Evolutionary conservation across 2,329 filamentous ascomycete genomes (phyloP).

Genomic region (Monosporascus cannonballus): DNA sequence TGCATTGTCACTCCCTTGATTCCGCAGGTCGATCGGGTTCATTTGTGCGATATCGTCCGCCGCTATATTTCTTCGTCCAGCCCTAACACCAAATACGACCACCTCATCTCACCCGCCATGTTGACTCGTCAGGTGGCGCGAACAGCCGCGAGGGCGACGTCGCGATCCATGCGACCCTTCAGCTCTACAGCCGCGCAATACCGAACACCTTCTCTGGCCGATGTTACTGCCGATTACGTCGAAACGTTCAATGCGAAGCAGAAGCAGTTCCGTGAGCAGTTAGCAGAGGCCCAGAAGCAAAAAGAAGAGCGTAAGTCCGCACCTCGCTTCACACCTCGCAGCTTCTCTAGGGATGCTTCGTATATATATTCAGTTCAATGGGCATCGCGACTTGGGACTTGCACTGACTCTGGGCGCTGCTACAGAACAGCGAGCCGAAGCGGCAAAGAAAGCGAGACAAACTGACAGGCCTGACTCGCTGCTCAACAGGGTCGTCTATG

Average conservation of each 20-base stretch:
- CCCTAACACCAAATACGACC: conserved; percentile 5
- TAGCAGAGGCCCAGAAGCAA: conserved; percentile 72
- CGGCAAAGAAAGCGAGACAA: conserved; percentile 47
- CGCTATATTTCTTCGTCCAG: not conserved
- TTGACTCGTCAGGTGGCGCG: conserved; percentile 46
- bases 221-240: conserved; percentile 69
- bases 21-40: too few species aligned
- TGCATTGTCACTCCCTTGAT: too few species aligned
- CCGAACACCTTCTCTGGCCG: conserved; percentile 71
- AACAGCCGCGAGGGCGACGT: conserved; percentile 33
- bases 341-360: too few species aligned
- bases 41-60: too few species aligned
- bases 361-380: conserved; percentile 26
- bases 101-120: conserved; percentile 35
- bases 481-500: conserved; percentile 87
- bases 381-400: conserved; percentile 36
- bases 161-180: conserved; percentile 51
- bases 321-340: conserved; percentile 18
- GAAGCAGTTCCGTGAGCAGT: conserved; percentile 76
- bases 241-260: conserved; percentile 77
- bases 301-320: conserved; percentile 73
- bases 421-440: conserved; percentile 54
- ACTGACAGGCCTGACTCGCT: conserved; percentile 63
- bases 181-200: conserved; percentile 43
- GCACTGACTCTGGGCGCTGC: conserved; percentile 56